Evolutionary conservation across 2,329 filamentous ascomycete genomes (phyloP).

Genomic region (Helicocarpus griseus): DNA sequence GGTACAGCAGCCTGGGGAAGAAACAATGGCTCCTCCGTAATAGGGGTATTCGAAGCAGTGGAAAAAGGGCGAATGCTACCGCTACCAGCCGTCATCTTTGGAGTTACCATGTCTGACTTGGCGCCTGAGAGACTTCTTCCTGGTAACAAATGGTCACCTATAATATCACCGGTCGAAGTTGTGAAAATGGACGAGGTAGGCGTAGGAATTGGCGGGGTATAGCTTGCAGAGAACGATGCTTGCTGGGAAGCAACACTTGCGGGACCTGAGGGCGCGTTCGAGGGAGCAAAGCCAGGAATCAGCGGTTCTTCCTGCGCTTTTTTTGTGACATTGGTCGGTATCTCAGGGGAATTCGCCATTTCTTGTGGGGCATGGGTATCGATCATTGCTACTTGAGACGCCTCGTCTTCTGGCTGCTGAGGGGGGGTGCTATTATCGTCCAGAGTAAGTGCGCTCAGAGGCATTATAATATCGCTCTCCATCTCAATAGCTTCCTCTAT

Average conservation of each 20-base stretch:
- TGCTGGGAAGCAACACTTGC: background rate
- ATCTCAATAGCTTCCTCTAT: background rate
- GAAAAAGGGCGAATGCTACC: background rate
- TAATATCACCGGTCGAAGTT: conserved; percentile 4
- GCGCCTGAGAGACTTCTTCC: conserved; percentile 6
- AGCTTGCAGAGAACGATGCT: background rate
- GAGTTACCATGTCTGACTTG: background rate
- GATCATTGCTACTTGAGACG: too few relatives aligned
- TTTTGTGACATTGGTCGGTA: background rate
- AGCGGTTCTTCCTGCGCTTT: background rate
- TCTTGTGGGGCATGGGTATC: background rate
- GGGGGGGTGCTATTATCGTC: background rate
- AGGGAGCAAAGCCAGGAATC: background rate
- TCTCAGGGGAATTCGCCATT: background rate
- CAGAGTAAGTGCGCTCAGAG: background rate
- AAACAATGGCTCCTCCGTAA: background rate
- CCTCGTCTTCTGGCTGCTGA: background rate
- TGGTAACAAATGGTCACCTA: conserved; percentile 19
- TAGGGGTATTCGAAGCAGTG: background rate
- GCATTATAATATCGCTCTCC: background rate
- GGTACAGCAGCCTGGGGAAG: background rate
- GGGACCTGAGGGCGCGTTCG: background rate
- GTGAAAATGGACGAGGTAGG: background rate
- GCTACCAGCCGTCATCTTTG: background rate
- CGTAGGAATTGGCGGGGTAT: background rate